Percentiles rank a stretch among this genome's conserved stretches.
phyloP scores from a whole-genome alignment of 2,329 filamentous ascomycete genomes.

The Purpureocillium takamizusanense region DNA sequence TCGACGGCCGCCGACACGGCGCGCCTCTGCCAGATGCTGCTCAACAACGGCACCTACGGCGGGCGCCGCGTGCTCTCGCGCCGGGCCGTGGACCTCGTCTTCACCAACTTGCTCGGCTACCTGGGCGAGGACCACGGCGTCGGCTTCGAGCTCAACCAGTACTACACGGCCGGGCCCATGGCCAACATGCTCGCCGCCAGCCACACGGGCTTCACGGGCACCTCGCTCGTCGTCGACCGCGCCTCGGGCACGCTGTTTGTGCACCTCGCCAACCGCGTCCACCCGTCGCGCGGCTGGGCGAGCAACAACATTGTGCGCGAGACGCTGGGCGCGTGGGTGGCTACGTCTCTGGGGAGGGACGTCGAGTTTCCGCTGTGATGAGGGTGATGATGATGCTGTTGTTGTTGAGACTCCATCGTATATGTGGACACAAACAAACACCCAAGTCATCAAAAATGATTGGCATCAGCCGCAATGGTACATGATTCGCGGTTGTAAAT shows the following conservation, averaged over 20 bases:
- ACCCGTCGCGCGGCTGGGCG: slow-evolving; percentile 13
- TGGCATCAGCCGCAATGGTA: no score
- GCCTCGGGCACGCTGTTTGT: slow-evolving; percentile 10
- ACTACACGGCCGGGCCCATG: slow-evolving; percentile 15
- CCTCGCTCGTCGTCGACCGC: slow-evolving; percentile 14
- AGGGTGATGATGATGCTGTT: no score
- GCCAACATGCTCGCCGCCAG: slow-evolving; percentile 12
- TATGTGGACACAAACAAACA: no score
- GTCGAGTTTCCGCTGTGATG: slow-evolving; percentile 7
- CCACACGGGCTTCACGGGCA: slow-evolving; percentile 8
- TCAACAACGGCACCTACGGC: slow-evolving; percentile 25
- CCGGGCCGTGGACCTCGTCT: slow-evolving; percentile 20
- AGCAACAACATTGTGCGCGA: slow-evolving; percentile 17
- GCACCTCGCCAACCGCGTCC: slow-evolving; percentile 12
- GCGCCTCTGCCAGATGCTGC: slow-evolving; percentile 24
- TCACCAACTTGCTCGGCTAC: slow-evolving; percentile 19
- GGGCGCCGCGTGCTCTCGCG: slow-evolving; percentile 16
- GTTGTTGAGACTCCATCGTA: no score
- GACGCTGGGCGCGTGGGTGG: slow-evolving; percentile 10
- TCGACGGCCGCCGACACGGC: slow-evolving; percentile 21
- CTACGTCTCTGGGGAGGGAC: slow-evolving; percentile 8
- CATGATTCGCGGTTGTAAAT: no score
- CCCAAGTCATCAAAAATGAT: no score
- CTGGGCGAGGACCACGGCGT: slow-evolving; percentile 13
- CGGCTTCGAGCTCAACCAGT: slow-evolving; percentile 7